Conservation (phyloP, 176 grass and related monocot genomes). For the Rhynchospora tenuis region DNA sequence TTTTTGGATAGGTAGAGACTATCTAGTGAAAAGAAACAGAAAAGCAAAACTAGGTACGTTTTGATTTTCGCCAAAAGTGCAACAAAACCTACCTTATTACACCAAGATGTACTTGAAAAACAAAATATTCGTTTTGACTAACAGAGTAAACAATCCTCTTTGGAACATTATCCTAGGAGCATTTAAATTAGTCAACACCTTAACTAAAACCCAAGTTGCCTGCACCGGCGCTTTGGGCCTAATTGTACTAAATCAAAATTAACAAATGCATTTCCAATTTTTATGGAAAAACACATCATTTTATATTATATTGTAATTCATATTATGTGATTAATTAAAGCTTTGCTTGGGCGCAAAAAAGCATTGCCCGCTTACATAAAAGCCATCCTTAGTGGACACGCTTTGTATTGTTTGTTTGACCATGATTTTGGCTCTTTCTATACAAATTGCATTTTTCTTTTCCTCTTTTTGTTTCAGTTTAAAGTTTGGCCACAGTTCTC, state of each 20-base stretch:
- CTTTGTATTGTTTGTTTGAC: constrained; percentile 8
- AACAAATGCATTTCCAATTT: neutral
- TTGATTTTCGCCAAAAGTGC: no score
- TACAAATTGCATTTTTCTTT: neutral
- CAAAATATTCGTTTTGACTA: neutral
- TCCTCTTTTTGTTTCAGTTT: neutral
- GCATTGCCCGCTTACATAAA: constrained; percentile 13
- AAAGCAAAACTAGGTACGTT: no score
- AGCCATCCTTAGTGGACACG: constrained; percentile 12
- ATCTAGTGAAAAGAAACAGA: no score
- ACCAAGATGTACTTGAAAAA: neutral
- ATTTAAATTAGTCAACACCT: constrained; percentile 20
- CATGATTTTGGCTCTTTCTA: neutral
- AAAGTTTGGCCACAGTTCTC: neutral
- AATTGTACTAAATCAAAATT: neutral
- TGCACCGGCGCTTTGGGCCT: neutral
- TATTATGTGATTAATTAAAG: neutral
- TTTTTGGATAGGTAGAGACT: no score
- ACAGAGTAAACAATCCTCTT: neutral
- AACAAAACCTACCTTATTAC: neutral
- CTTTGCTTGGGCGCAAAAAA: neutral
- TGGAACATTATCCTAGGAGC: neutral
- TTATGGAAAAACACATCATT: neutral
- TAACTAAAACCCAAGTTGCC: neutral
- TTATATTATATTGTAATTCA: neutral